Conservation (phyloP, 2,329 filamentous ascomycete genomes). For the Diaporthe destruens region DNA sequence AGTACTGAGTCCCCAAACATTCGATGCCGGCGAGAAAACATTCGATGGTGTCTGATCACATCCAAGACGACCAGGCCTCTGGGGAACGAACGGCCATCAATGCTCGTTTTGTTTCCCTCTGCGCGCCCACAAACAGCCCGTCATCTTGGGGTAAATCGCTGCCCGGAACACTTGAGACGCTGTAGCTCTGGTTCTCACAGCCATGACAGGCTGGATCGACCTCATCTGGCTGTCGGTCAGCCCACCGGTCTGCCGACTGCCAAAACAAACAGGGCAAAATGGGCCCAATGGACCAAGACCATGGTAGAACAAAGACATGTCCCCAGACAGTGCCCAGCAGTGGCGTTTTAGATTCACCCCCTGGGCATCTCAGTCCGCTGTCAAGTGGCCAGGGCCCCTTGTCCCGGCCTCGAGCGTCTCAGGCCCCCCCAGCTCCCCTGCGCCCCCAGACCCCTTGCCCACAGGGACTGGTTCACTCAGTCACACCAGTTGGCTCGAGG, state of each 20-base stretch:
- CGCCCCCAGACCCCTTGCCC: conserved; percentile 30
- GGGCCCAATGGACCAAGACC: background rate
- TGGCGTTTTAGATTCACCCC: conserved; percentile 32
- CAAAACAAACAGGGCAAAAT: conserved; percentile 4
- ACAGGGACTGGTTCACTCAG: conserved; percentile 24
- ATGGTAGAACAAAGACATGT: background rate
- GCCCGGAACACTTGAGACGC: conserved; percentile 12
- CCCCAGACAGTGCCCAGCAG: conserved; percentile 31
- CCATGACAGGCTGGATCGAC: background rate
- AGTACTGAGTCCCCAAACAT: conserved; percentile 16
- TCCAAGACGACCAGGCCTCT: conserved; percentile 10
- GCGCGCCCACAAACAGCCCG: background rate
- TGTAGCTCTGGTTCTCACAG: background rate
- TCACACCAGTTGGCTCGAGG: conserved; percentile 33
- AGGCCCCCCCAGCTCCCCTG: conserved; percentile 31
- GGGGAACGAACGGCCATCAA: conserved; percentile 2
- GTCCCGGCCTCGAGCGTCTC: conserved; percentile 32
- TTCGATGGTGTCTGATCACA: conserved; percentile 37
- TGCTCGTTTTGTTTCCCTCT: conserved; percentile 15
- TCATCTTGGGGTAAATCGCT: conserved; percentile 5
- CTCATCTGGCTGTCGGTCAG: background rate
- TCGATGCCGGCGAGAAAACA: conserved; percentile 36
- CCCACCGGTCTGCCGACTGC: conserved; percentile 20
- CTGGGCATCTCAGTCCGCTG: background rate
- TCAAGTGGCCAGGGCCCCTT: conserved; percentile 18